Evolutionary conservation across 805 yeast genomes (phyloP), one percentile per base, ranked within the genome.

Genomic region (Pichia exigua): DNA sequence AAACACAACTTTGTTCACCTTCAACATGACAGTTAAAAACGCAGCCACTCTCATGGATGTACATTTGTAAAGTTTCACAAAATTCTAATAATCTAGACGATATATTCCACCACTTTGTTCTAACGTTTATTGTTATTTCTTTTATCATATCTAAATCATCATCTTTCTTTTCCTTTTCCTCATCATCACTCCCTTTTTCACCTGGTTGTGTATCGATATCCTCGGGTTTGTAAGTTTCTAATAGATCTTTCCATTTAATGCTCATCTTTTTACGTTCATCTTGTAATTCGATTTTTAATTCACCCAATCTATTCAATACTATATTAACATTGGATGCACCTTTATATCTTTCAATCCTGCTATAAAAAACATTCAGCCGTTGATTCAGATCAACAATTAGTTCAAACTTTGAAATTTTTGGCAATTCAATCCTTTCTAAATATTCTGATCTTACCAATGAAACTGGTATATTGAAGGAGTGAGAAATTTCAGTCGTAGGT

Each of bases 381-480:
- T 59, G 65, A 53, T 77, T 75, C 39, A 74, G 61, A 57, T 74
- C 73, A 74, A 87, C 71, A 62, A 83, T 72, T 42, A 83, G 67
- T 58, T 81, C 80, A 47, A 82, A 75, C 49, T 70, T 69, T 44
- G 73, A 72, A 44, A 83, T 66, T 59, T 75, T 78, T 0, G 96
- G 96, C 60, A 86, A 94, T 20, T 73, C 69, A 11, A 80, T 69
- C 46, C 74, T 61, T 15, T 74, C 73, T 51, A 79, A 82, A 53
- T 77, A 80, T 17, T 73, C 76, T 55, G 71, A 73, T 52, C 81
- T 76, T 51, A 86, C 60, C 42, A 87, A 70, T 57, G 82, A 71
- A 1, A 87, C 87, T 0, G 95, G 92, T 20, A 91, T 77, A 47
- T 81, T 79, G 59, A 83, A 81, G 9, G 86, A 76, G 60, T 85